phyloP scores from a whole-genome alignment of 768 basidiomycete species.

The Phaeotremella fagi region DNA sequence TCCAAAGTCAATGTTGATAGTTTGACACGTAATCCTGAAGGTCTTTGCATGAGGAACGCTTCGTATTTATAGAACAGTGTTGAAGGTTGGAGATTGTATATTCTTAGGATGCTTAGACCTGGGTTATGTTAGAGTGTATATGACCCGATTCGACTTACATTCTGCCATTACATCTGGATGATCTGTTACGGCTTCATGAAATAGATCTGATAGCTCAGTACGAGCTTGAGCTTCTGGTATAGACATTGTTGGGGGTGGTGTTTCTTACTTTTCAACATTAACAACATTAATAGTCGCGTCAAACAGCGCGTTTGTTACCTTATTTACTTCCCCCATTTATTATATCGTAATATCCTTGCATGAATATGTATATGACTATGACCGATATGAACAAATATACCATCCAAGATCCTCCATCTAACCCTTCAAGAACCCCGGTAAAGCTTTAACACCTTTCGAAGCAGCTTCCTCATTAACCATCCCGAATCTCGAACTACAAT shows the following conservation, averaged over 20 bases:
- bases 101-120: slow-evolving; percentile 51
- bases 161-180: slow-evolving; percentile 48
- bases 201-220: slow-evolving; percentile 36
- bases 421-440: slow-evolving; percentile 27
- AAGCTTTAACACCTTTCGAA: slow-evolving; percentile 15
- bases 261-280: too few relatives aligned
- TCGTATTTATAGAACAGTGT: slow-evolving; percentile 53
- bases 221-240: slow-evolving; percentile 4
- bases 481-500: slow-evolving; percentile 43
- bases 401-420: too few relatives aligned
- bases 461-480: slow-evolving; percentile 31
- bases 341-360: not conserved
- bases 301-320: too few relatives aligned
- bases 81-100: slow-evolving; percentile 49
- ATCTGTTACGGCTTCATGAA: slow-evolving; percentile 34
- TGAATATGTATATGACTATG: not conserved
- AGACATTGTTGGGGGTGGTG: not conserved
- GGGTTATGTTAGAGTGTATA: slow-evolving; percentile 7
- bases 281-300: not conserved
- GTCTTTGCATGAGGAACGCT: slow-evolving; percentile 48
- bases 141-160: slow-evolving; percentile 41
- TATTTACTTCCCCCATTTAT: too few relatives aligned
- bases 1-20: slow-evolving; percentile 38
- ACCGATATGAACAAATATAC: too few relatives aligned
- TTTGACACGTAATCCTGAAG: slow-evolving; percentile 37